Evolutionary conservation across 345 rosid genomes (phyloP).

Genomic region (Pistacia vera): DNA sequence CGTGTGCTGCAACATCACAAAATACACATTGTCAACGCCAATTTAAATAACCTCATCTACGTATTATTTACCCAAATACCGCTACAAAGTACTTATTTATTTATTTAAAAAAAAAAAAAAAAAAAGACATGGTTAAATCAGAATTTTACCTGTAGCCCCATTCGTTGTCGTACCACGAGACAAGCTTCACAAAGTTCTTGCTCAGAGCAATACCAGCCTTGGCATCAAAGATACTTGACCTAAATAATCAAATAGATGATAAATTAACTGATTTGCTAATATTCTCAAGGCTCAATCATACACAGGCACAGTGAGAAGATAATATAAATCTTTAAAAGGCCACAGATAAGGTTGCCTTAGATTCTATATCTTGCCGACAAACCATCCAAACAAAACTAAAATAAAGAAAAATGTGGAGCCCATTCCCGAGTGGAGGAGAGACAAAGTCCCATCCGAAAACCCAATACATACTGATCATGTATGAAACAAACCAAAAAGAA

Average conservation of each 20-base stretch:
- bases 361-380: too few species aligned
- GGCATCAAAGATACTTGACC: constrained; percentile 88
- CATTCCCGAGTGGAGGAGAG: not conserved
- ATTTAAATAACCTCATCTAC: not conserved
- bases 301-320: not conserved
- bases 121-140: not conserved
- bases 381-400: not conserved
- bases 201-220: constrained; percentile 85
- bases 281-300: not conserved
- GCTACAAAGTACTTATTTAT: too few species aligned
- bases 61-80: too few species aligned
- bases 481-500: not conserved
- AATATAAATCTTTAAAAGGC: not conserved
- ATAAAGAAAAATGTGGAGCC: not conserved
- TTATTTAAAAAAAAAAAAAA: not conserved
- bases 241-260: constrained; percentile 18
- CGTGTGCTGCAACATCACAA: constrained; percentile 49
- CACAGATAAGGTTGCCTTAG: not conserved
- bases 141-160: constrained; percentile 70
- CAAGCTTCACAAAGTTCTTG: constrained; percentile 55
- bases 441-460: not conserved
- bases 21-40: not conserved
- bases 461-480: not conserved
- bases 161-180: constrained; percentile 83
- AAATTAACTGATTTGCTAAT: not conserved